Conservation (phyloP, 768 basidiomycete genomes). For the Neoboletus magnificus region DNA sequence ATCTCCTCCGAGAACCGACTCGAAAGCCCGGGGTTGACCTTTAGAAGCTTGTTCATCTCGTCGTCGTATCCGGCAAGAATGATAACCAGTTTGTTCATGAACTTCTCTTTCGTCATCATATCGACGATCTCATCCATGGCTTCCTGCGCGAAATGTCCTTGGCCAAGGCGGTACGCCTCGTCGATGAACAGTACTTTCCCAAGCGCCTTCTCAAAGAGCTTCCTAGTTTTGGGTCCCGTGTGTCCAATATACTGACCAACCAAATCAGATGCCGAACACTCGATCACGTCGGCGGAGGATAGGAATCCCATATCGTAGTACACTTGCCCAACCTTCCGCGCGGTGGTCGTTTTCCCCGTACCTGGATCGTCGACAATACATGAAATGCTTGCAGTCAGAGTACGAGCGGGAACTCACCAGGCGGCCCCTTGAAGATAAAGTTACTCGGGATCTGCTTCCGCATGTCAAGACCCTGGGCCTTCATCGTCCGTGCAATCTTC, state of each 20-base stretch:
- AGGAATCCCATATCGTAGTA: constrained; percentile 64
- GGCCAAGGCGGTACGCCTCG: constrained; percentile 62
- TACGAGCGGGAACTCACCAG: constrained; percentile 39
- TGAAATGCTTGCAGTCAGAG: background rate
- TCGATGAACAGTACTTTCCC: constrained; percentile 70
- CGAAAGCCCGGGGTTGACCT: constrained; percentile 58
- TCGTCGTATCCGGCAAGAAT: constrained; percentile 69
- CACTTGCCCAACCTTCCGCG: constrained; percentile 59
- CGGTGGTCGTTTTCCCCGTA: constrained; percentile 62
- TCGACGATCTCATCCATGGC: constrained; percentile 71
- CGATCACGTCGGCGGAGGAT: constrained; percentile 49
- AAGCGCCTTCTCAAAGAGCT: constrained; percentile 59
- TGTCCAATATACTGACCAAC: constrained; percentile 70
- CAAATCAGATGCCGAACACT: constrained; percentile 68
- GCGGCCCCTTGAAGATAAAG: constrained; percentile 72
- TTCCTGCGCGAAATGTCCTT: constrained; percentile 65
- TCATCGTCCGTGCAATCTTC: constrained; percentile 42
- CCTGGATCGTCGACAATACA: constrained; percentile 33
- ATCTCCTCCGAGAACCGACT: constrained; percentile 68
- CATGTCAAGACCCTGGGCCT: constrained; percentile 39
- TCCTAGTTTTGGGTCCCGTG: constrained; percentile 63
- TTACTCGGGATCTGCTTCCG: constrained; percentile 56
- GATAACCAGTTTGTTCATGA: constrained; percentile 57
- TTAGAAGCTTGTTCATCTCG: constrained; percentile 60
- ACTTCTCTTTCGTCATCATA: constrained; percentile 55